phyloP scores from a whole-genome alignment of 345 rosid genomes.

The Euphorbia tirucalli region DNA sequence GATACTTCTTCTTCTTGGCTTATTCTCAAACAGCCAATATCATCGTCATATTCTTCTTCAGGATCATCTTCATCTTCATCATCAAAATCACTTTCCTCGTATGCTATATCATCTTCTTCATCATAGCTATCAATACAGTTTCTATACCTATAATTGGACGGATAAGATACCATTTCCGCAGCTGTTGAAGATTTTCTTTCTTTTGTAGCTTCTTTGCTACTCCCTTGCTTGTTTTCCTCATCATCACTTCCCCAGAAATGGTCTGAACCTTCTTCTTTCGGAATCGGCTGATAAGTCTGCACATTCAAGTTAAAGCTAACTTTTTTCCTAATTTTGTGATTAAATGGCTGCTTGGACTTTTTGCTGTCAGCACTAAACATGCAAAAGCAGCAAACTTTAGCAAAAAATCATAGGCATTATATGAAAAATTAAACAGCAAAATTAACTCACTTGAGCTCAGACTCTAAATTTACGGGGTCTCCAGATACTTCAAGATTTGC shows the following conservation, averaged over 20 bases:
- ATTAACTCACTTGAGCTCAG: constrained; percentile 47
- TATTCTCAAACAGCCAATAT: constrained; percentile 16
- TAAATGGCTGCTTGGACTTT: constrained; percentile 25
- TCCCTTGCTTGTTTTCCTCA: too few relatives aligned
- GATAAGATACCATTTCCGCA: constrained; percentile 28
- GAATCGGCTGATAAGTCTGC: constrained; percentile 32
- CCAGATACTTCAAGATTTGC: constrained; percentile 24
- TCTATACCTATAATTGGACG: constrained; percentile 24
- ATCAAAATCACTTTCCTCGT: constrained; percentile 51
- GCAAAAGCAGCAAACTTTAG: neutral
- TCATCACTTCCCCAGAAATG: constrained; percentile 39
- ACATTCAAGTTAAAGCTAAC: constrained; percentile 37
- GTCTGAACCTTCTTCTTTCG: constrained; percentile 16
- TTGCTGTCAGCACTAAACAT: neutral
- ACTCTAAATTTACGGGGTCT: constrained; percentile 25
- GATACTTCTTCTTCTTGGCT: constrained; percentile 12
- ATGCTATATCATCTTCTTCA: constrained; percentile 53
- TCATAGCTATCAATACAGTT: constrained; percentile 49
- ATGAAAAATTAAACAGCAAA: neutral
- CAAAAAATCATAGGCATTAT: neutral
- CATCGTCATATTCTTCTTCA: constrained; percentile 1
- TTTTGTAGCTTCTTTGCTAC: constrained; percentile 11
- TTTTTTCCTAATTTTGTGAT: constrained; percentile 26
- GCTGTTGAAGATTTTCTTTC: constrained; percentile 18
- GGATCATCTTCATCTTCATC: constrained; percentile 20